These are phyloP conservation scores for Pilobolus umbonatus DNA, from an alignment of 192 early-diverging fungal genomes.

Conservation along the genomic window DNA sequence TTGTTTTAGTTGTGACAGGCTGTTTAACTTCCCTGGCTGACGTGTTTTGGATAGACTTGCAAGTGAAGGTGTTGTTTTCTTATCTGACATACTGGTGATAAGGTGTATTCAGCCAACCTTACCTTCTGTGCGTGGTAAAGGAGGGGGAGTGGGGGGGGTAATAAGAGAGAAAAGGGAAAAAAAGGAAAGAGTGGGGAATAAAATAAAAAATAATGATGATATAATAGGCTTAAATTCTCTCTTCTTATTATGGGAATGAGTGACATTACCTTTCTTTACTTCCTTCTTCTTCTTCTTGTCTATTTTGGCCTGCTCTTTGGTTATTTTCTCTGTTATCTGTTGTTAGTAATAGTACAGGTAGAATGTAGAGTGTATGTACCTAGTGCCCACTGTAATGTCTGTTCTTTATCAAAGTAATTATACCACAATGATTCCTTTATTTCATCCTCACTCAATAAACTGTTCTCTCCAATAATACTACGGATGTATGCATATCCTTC, in stretches of 20 bases:
- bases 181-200: background rate
- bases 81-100: background rate
- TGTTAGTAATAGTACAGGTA: background rate
- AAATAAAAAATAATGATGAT: constrained; percentile 6
- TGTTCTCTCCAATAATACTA: constrained; percentile 51
- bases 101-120: background rate
- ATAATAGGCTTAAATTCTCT: background rate
- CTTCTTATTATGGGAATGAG: background rate
- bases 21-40: background rate
- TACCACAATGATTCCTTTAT: constrained; percentile 71
- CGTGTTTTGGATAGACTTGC: constrained; percentile 6
- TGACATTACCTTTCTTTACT: constrained; percentile 6
- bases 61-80: constrained; percentile 1
- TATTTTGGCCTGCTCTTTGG: constrained; percentile 8
- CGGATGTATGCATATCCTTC: constrained; percentile 56
- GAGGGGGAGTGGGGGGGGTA: background rate
- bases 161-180: background rate
- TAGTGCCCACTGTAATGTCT: constrained; percentile 60
- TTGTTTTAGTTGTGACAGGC: background rate
- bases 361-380: constrained; percentile 44
- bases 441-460: constrained; percentile 52
- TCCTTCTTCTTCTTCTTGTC: constrained; percentile 19
- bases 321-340: constrained; percentile 3
- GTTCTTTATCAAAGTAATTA: constrained; percentile 65
- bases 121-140: background rate